Conservation (phyloP, 441 rosid species). For the Gossypium gossypioides region DNA sequence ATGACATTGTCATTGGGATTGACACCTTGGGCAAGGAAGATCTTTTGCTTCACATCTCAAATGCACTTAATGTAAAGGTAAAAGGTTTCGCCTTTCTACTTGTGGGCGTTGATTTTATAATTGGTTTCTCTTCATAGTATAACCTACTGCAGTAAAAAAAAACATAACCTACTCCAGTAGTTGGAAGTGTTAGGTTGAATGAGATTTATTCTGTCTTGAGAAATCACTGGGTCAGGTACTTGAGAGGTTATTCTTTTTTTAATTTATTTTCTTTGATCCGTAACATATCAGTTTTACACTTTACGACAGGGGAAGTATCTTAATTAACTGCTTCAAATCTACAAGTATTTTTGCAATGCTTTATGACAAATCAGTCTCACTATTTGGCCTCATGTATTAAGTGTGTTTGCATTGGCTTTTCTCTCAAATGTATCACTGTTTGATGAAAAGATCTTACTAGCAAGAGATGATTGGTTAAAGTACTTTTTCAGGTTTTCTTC, state of each 20-base stretch:
- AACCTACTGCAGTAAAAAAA: neutral
- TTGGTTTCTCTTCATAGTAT: neutral
- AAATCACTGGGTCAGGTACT: neutral
- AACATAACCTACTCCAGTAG: neutral
- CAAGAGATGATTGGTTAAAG: neutral
- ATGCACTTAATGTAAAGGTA: slow-evolving; percentile 51
- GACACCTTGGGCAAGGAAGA: slow-evolving; percentile 73
- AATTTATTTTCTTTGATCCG: neutral
- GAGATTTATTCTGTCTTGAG: neutral
- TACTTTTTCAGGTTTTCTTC: neutral
- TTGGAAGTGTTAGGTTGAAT: neutral
- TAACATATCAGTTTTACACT: neutral
- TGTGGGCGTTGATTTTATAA: neutral
- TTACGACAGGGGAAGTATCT: neutral
- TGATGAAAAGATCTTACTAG: neutral
- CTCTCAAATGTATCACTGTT: neutral
- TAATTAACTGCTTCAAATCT: neutral
- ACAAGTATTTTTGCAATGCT: neutral
- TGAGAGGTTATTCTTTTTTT: neutral
- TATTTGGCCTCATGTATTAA: neutral
- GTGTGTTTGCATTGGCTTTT: neutral
- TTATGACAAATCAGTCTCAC: neutral
- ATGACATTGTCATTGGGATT: slow-evolving; percentile 59
- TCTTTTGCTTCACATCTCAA: slow-evolving; percentile 46
- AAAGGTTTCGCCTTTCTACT: slow-evolving; percentile 32